These are phyloP conservation scores for Chaetomiaceae sp. DNA, from an alignment of 2,329 filamentous ascomycete species.

Conservation along the genomic window DNA sequence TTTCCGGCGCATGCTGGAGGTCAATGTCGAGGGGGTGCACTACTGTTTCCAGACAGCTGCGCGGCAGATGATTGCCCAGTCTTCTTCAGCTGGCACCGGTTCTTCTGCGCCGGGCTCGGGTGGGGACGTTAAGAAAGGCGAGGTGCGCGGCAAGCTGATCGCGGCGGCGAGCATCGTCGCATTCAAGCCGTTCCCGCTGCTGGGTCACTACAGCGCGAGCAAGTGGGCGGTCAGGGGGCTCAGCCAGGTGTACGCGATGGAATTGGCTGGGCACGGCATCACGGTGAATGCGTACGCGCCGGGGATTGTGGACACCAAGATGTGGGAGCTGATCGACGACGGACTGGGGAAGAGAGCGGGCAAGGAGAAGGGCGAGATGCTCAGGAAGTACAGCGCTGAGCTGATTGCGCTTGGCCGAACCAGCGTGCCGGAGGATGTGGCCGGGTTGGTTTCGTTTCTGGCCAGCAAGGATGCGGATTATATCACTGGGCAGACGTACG, in stretches of 20 bases:
- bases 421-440: conserved; percentile 45
- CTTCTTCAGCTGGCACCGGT: no score
- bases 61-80: conserved; percentile 58
- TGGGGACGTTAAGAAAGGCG: background rate
- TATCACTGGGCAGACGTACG: conserved; percentile 19
- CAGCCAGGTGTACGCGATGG: conserved; percentile 60
- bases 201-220: conserved; percentile 57
- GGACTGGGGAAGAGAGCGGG: conserved; percentile 48
- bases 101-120: no score
- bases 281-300: conserved; percentile 63
- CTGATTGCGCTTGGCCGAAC: conserved; percentile 36
- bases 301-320: conserved; percentile 59
- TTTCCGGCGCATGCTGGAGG: conserved; percentile 52
- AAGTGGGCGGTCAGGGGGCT: conserved; percentile 64
- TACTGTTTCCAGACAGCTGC: conserved; percentile 60
- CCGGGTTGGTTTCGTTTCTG: conserved; percentile 39
- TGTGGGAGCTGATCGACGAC: conserved; percentile 65
- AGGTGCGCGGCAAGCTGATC: conserved; percentile 45
- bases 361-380: conserved; percentile 28
- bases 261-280: conserved; percentile 57
- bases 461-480: conserved; percentile 27
- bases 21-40: conserved; percentile 60
- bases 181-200: conserved; percentile 52
- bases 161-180: conserved; percentile 50
- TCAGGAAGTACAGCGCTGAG: conserved; percentile 16